Percentiles rank a stretch among this genome's conserved stretches.
Evolutionary conservation across 73 alveolate species (phyloP).

Genomic region (Uronychia setigera): DNA sequence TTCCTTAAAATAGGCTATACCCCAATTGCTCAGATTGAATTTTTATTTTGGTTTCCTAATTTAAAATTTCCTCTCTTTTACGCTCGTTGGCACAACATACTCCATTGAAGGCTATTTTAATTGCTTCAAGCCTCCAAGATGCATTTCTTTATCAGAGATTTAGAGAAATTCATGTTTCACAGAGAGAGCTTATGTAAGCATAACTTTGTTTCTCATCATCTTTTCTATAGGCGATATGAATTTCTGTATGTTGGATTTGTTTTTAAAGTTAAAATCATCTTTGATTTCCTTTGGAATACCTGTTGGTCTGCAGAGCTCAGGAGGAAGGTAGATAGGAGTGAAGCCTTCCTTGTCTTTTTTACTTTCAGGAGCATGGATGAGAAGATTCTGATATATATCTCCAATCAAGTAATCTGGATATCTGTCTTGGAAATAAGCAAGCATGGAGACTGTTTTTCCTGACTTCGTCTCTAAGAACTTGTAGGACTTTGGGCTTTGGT

Average conservation of each 20-base stretch:
- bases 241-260: slow-evolving; percentile 4
- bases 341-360: not conserved
- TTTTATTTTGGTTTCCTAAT: too few relatives aligned
- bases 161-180: too few relatives aligned
- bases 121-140: too few relatives aligned
- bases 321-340: slow-evolving; percentile 33
- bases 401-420: not conserved
- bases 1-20: too few relatives aligned
- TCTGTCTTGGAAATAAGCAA: not conserved
- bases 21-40: too few relatives aligned
- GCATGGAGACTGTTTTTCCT: too few relatives aligned
- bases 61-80: too few relatives aligned
- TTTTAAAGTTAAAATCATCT: slow-evolving; percentile 18
- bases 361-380: not conserved
- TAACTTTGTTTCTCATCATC: slow-evolving; percentile 14
- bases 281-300: slow-evolving; percentile 45
- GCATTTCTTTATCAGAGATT: too few relatives aligned
- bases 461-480: slow-evolving; percentile 5
- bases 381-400: not conserved
- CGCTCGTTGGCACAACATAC: too few relatives aligned
- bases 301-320: slow-evolving; percentile 35
- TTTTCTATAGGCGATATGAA: slow-evolving; percentile 30
- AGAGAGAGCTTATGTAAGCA: too few relatives aligned
- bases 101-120: too few relatives aligned
- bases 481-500: slow-evolving; percentile 32